Base-by-base conservation (phyloP, 345 rosid genomes). In the Murraya paniculata region DNA sequence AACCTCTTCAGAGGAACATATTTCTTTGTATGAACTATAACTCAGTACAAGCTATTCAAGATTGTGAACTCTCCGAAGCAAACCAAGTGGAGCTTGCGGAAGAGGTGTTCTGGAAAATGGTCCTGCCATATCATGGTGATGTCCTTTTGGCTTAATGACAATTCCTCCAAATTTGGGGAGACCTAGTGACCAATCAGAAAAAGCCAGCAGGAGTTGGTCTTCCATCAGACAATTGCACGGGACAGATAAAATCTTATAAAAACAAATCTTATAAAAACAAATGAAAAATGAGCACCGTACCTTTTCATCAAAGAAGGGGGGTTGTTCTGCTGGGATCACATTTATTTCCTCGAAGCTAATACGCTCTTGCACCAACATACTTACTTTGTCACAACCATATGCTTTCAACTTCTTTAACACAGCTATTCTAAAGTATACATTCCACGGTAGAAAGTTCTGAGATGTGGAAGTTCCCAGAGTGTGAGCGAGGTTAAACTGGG, bases 361-460 rank as follows among this genome's bases (percentile, higher is more conserved):
- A 53, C 0, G 2, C 18, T 5, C 22, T 18, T 1, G 0, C 6
- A 18, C 22, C 7, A 53, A 53, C 0, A 53, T 18, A 14, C 21
- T 16, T 50, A 50, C 56, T 50, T 50, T 50, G 22, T 53, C 57
- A 53, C 57, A 16, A 53, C 57, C 8, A 53, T 4, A 18, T 53
- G 67, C 11, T 2, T 33, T 14, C 71, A 81, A 55, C 11, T 2
- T 36, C 21, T 68, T 78, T 33, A 83, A 56, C 22, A 27, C 19
- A 82, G 81, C 76, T 78, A 83, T 22, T 79, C 78, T 22, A 31
- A 21, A 6, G 62, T 48, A 56, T 81, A 68, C 16, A 1, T 7
- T 3, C 71, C 74, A 14, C 76, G 68, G 22, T 53, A 18, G 22
- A 53, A 53, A 16, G 57, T 53, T 53, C 22, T 53, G 1, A 41